phyloP scores from a whole-genome alignment of 176 grass and related monocot species.

The Miscanthus lutarioriparius region DNA sequence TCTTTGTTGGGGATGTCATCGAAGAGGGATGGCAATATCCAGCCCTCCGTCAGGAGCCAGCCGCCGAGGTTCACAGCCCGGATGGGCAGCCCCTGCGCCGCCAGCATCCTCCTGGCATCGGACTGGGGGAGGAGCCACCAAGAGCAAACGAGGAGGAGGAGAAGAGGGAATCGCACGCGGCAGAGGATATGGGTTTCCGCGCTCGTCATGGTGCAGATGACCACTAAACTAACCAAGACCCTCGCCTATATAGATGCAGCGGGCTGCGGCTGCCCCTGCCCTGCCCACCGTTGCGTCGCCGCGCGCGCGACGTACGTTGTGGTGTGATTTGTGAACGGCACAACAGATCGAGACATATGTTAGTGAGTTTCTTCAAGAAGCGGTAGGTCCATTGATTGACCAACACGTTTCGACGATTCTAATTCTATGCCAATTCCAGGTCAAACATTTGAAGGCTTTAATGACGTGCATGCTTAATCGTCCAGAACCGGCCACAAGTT shows the following conservation, averaged over 20 bases:
- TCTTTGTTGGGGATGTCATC: slow-evolving; percentile 66
- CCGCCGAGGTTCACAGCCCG: slow-evolving; percentile 69
- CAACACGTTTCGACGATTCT: neutral
- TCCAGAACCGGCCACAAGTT: neutral
- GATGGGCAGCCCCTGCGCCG: neutral
- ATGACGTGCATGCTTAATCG: neutral
- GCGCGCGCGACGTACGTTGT: neutral
- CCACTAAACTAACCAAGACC: neutral
- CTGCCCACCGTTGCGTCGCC: neutral
- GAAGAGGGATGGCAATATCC: slow-evolving; percentile 72
- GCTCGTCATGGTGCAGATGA: neutral
- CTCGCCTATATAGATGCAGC: neutral
- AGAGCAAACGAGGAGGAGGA: neutral
- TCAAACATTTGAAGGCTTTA: neutral
- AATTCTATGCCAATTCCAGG: neutral
- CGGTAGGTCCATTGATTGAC: neutral
- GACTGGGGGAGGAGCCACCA: neutral
- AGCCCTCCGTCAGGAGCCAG: slow-evolving; percentile 77
- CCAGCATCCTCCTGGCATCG: neutral
- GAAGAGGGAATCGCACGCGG: neutral
- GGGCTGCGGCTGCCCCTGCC: neutral
- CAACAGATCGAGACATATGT: neutral
- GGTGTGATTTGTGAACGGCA: neutral
- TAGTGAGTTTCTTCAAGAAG: neutral
- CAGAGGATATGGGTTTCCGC: too few species aligned